Conservation (phyloP, 2,329 filamentous ascomycete species). For the Venturia pyrina region DNA sequence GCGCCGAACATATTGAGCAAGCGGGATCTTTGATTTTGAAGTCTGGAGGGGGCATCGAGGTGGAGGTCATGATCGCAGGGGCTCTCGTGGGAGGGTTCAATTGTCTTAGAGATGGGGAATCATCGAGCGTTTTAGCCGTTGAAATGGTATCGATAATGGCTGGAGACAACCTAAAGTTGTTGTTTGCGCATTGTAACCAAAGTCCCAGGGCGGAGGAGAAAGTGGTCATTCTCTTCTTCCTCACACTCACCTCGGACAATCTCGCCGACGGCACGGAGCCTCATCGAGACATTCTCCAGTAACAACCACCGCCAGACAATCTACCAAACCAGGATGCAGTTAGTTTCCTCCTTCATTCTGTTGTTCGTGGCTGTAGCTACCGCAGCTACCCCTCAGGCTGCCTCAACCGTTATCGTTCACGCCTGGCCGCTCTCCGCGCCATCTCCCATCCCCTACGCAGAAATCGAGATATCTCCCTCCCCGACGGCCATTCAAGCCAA, state of each 20-base stretch:
- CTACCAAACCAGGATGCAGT: background rate
- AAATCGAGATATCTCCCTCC: background rate
- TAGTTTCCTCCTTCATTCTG: background rate
- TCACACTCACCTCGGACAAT: background rate
- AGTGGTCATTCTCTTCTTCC: too few relatives aligned
- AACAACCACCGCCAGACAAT: background rate
- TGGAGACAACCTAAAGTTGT: too few relatives aligned
- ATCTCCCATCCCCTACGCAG: constrained; percentile 5
- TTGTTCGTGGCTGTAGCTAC: background rate
- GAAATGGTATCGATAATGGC: background rate
- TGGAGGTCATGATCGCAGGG: background rate
- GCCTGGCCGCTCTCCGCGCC: constrained; percentile 10
- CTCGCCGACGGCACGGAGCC: background rate
- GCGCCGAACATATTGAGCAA: background rate
- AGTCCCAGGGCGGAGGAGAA: too few relatives aligned
- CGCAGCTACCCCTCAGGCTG: constrained; percentile 4
- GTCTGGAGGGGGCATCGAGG: background rate
- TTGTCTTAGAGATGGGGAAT: background rate
- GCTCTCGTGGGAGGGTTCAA: background rate
- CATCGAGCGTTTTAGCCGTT: background rate
- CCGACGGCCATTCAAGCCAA: background rate
- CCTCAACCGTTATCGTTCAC: constrained; percentile 6
- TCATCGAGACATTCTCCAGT: too few relatives aligned
- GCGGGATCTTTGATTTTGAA: background rate
- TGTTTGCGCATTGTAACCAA: too few relatives aligned